phyloP scores from a whole-genome alignment of 352 stramenopile genomes.

The Phytopythium cucurbitacearum region DNA sequence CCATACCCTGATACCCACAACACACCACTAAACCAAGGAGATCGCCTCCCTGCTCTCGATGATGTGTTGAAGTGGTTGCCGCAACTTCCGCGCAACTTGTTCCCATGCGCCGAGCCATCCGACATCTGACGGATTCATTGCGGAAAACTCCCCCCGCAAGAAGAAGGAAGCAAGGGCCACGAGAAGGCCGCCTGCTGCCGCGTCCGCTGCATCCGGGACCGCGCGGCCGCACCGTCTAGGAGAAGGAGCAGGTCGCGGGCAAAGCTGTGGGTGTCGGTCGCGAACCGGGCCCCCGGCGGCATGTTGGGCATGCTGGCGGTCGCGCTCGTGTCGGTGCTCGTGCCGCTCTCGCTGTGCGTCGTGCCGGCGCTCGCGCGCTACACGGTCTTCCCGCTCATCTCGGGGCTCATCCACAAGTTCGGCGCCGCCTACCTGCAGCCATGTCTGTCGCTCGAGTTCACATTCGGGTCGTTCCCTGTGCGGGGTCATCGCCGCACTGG shows the following conservation, averaged over 20 bases:
- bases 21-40: neutral
- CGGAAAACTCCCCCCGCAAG: slow-evolving; percentile 1
- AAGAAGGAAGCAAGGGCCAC: neutral
- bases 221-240: neutral
- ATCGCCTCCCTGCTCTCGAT: slow-evolving; percentile 3
- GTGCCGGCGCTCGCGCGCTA: slow-evolving; percentile 47
- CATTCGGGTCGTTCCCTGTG: slow-evolving; percentile 41
- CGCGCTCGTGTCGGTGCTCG: slow-evolving; percentile 42
- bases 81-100: slow-evolving; percentile 15
- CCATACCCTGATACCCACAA: no score
- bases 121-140: neutral
- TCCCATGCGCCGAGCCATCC: neutral
- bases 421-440: slow-evolving; percentile 44
- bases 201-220: neutral
- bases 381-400: slow-evolving; percentile 58
- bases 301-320: slow-evolving; percentile 44
- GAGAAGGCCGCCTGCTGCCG: neutral
- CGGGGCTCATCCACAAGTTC: slow-evolving; percentile 50
- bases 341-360: slow-evolving; percentile 61
- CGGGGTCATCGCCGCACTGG: slow-evolving; percentile 10
- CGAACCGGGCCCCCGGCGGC: slow-evolving; percentile 21
- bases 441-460: slow-evolving; percentile 45
- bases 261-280: slow-evolving; percentile 27
- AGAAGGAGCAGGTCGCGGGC: slow-evolving; percentile 1
- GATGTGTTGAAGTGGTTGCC: slow-evolving; percentile 13